Evolutionary conservation across 1,284 basidiomycete genomes (phyloP).

Genomic region (Apiotrichum brassicae): DNA sequence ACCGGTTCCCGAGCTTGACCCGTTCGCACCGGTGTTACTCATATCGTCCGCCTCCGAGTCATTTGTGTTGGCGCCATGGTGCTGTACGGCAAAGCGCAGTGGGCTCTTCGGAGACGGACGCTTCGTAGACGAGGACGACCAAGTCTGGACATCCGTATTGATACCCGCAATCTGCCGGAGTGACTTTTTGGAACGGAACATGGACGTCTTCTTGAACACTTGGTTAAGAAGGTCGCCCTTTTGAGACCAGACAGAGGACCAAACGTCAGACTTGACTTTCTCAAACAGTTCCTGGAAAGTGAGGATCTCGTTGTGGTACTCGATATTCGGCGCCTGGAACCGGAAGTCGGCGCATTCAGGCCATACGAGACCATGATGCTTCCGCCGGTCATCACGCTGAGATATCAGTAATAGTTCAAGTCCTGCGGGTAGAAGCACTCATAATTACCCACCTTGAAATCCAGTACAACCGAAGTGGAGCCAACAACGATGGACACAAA

Average conservation of each 20-base stretch:
- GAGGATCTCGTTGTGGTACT: slow-evolving; percentile 82
- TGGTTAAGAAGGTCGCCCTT: slow-evolving; percentile 44
- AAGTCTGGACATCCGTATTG: slow-evolving; percentile 4
- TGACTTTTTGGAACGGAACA: slow-evolving; percentile 36
- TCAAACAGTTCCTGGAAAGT: slow-evolving; percentile 77
- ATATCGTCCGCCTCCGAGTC: slow-evolving; percentile 11
- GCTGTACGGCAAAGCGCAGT: slow-evolving; percentile 12
- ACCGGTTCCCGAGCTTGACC: too few relatives aligned
- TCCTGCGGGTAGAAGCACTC: too few relatives aligned
- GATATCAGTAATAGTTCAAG: neutral
- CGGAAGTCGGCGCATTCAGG: slow-evolving; percentile 50
- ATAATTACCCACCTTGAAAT: slow-evolving; percentile 49
- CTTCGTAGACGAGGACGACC: slow-evolving; percentile 1
- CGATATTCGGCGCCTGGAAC: slow-evolving; percentile 54
- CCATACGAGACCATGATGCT: slow-evolving; percentile 39
- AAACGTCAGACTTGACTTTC: slow-evolving; percentile 60
- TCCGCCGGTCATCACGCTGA: slow-evolving; percentile 48
- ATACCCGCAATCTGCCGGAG: slow-evolving; percentile 26
- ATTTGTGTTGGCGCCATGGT: neutral
- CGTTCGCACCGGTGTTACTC: neutral
- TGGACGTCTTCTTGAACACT: slow-evolving; percentile 39
- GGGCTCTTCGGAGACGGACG: slow-evolving; percentile 5
- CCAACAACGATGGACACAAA: slow-evolving; percentile 75
- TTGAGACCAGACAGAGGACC: slow-evolving; percentile 44
- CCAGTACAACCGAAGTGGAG: slow-evolving; percentile 49